A percentile compares a stretch with the other conserved stretches of the same genome.
Evolutionary conservation across 169 alveolate genomes (phyloP).

Genomic region (Cryptosporidium baileyi): DNA sequence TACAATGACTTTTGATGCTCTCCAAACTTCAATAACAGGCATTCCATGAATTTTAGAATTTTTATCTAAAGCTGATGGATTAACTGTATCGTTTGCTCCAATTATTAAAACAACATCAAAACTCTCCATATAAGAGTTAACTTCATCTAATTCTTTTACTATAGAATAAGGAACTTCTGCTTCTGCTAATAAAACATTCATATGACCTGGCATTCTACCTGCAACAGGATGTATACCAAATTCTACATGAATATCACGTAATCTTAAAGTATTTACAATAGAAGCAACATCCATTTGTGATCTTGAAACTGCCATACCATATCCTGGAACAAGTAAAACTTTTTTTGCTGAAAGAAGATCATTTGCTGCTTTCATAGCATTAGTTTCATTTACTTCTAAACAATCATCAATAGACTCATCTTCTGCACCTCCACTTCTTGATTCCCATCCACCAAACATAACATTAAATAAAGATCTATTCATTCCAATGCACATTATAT

Average conservation of each 20-base stretch:
- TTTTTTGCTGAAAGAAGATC: slow-evolving; percentile 80
- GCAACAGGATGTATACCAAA: slow-evolving; percentile 97
- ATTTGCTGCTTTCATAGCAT: slow-evolving; percentile 83
- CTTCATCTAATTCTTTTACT: slow-evolving; percentile 93
- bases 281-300: slow-evolving; percentile 85
- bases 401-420: slow-evolving; percentile 70
- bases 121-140: slow-evolving; percentile 82
- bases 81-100: slow-evolving; percentile 95
- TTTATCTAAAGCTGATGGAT: slow-evolving; percentile 89
- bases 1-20: slow-evolving; percentile 85
- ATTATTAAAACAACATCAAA: slow-evolving; percentile 88
- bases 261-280: slow-evolving; percentile 76
- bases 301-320: slow-evolving; percentile 93
- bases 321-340: slow-evolving; percentile 93
- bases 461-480: slow-evolving; percentile 88
- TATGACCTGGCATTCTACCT: slow-evolving; percentile 97
- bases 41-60: slow-evolving; percentile 91
- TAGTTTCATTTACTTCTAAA: slow-evolving; percentile 77
- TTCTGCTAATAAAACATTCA: slow-evolving; percentile 94
- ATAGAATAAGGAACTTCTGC: slow-evolving; percentile 92
- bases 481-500: slow-evolving; percentile 94
- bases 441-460: slow-evolving; percentile 87
- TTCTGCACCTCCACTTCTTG: slow-evolving; percentile 72
- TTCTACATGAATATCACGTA: slow-evolving; percentile 84
- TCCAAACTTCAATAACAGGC: slow-evolving; percentile 96